phyloP scores from a whole-genome alignment of 1,284 basidiomycete species.

The Boletellus deceptivus region DNA sequence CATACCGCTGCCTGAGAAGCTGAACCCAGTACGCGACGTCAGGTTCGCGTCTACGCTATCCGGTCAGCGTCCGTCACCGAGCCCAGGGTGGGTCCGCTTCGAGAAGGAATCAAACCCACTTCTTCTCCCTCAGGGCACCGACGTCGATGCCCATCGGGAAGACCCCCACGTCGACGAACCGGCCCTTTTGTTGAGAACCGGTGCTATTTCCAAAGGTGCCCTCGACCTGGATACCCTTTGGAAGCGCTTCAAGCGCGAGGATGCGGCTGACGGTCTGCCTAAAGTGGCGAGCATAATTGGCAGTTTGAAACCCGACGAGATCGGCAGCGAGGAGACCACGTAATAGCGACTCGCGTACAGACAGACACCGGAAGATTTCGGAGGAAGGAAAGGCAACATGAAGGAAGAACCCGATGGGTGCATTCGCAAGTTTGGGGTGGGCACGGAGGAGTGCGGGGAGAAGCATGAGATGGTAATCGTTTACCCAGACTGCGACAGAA shows the following conservation, averaged over 20 bases:
- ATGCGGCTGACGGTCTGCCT: constrained; percentile 84
- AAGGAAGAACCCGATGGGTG: constrained; percentile 85
- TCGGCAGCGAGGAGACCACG: constrained; percentile 75
- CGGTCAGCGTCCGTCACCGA: constrained; percentile 12
- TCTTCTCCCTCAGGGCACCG: constrained; percentile 62
- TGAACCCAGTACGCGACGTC: constrained; percentile 83
- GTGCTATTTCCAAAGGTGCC: constrained; percentile 24
- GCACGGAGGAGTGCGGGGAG: constrained; percentile 72
- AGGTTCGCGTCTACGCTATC: constrained; percentile 54
- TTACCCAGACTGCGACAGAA: constrained; percentile 58
- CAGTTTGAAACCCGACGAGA: constrained; percentile 82
- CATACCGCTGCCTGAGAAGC: constrained; percentile 73
- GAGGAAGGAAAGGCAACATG: constrained; percentile 87
- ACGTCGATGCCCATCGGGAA: constrained; percentile 93
- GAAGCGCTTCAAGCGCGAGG: constrained; percentile 75
- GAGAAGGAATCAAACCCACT: constrained; percentile 40
- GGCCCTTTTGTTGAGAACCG: constrained; percentile 26
- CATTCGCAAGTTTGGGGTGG: constrained; percentile 47
- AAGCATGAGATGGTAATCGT: constrained; percentile 86
- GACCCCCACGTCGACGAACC: constrained; percentile 82
- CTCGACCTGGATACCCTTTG: constrained; percentile 74
- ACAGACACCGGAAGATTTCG: constrained; percentile 81
- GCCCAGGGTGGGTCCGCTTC: constrained; percentile 1
- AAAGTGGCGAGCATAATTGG: constrained; percentile 76
- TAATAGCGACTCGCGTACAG: constrained; percentile 64